Conservation (phyloP, 2,329 filamentous ascomycete genomes). For the Pseudopyrenochaeta lycopersici region DNA sequence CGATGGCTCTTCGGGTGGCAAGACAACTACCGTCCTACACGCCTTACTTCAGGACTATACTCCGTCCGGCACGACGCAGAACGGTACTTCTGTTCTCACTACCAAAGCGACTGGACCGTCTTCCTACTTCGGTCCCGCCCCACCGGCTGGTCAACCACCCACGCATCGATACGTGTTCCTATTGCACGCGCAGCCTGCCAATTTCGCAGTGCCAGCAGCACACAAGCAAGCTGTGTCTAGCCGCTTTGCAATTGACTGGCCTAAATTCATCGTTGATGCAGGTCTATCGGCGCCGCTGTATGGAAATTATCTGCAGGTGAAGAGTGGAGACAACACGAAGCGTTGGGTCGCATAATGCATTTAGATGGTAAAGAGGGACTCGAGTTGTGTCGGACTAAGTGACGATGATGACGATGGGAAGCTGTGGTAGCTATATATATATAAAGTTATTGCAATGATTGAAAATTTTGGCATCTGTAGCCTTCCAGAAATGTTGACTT, state of each 20-base stretch:
- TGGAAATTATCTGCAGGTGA: conserved; percentile 36
- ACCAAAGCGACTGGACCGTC: conserved; percentile 37
- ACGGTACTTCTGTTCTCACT: conserved; percentile 32
- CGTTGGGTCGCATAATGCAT: conserved; percentile 7
- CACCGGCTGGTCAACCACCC: conserved; percentile 36
- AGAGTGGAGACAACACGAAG: conserved; percentile 34
- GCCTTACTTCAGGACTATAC: conserved; percentile 40
- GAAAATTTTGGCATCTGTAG: too few species aligned
- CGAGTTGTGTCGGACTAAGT: too few species aligned
- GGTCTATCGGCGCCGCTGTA: conserved; percentile 27
- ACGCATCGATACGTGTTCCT: conserved; percentile 45
- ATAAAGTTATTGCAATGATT: too few species aligned
- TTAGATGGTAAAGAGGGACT: not conserved
- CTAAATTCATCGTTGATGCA: conserved; percentile 32
- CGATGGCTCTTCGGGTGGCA: conserved; percentile 11
- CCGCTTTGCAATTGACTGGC: conserved; percentile 30
- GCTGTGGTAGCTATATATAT: too few species aligned
- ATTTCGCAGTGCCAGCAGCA: conserved; percentile 32
- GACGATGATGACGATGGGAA: too few species aligned
- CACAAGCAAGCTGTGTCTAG: conserved; percentile 28
- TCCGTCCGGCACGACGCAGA: conserved; percentile 27
- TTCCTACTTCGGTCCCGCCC: conserved; percentile 43
- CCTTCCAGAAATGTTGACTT: too few species aligned
- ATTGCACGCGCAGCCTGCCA: conserved; percentile 39
- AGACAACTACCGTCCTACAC: conserved; percentile 37